Evolutionary conservation across 345 rosid genomes (phyloP).

Genomic region (Corchorus capsularis): DNA sequence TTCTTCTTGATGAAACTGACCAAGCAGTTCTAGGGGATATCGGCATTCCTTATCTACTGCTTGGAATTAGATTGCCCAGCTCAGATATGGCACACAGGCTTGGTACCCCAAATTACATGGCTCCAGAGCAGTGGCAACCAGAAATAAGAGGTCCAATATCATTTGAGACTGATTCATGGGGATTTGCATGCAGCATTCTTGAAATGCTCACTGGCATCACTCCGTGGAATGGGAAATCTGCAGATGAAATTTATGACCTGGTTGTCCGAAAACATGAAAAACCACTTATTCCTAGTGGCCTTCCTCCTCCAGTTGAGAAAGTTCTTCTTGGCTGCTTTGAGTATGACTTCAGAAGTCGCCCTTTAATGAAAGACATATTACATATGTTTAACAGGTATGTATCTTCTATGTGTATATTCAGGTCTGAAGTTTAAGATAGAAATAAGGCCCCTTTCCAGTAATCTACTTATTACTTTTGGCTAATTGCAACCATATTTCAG

Average conservation of each 20-base stretch:
- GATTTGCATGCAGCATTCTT: conserved; percentile 84
- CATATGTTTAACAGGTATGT: conserved; percentile 64
- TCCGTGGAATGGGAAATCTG: conserved; percentile 78
- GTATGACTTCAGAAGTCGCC: conserved; percentile 85
- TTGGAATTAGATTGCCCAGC: conserved; percentile 65
- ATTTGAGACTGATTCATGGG: conserved; percentile 94
- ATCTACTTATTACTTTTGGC: conserved; percentile 13
- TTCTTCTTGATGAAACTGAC: conserved; percentile 70
- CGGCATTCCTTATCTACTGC: conserved; percentile 76
- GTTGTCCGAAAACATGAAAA: conserved; percentile 82
- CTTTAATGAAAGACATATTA: conserved; percentile 79
- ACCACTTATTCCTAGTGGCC: conserved; percentile 61
- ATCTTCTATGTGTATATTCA: not conserved
- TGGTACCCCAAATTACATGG: conserved; percentile 96
- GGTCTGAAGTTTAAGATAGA: not conserved
- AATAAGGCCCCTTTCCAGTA: not conserved
- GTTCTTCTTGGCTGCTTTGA: conserved; percentile 85
- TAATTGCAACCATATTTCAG: conserved; percentile 46
- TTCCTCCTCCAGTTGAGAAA: conserved; percentile 73
- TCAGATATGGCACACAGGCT: conserved; percentile 65
- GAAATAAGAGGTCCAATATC: conserved; percentile 84
- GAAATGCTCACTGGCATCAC: conserved; percentile 91
- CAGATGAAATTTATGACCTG: conserved; percentile 57
- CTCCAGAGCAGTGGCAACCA: conserved; percentile 98
- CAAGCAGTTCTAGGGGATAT: conserved; percentile 74